Evolutionary conservation across 2,329 filamentous ascomycete species (phyloP).

Genomic region (Clarireedia hainanense): DNA sequence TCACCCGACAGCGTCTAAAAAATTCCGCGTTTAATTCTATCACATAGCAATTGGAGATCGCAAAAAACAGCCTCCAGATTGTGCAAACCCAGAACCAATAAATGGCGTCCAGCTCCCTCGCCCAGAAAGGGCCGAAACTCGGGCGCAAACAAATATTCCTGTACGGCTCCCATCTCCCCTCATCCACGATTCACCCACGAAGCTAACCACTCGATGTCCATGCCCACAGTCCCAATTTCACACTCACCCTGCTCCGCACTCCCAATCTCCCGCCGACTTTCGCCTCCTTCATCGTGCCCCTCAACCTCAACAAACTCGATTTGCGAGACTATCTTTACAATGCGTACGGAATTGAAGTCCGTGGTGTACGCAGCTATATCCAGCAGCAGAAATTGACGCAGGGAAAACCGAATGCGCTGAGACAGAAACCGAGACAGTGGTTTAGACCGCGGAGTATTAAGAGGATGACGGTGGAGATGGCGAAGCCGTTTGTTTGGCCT

Average conservation of each 20-base stretch:
- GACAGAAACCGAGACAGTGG: constrained; percentile 43
- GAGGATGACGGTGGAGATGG: constrained; percentile 91
- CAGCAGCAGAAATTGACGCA: constrained; percentile 58
- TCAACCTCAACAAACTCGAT: constrained; percentile 93
- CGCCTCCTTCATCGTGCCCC: constrained; percentile 83
- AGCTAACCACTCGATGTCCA: neutral
- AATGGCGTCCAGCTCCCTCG: constrained; percentile 1
- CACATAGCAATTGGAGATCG: neutral
- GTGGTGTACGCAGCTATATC: constrained; percentile 71
- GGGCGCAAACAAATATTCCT: constrained; percentile 49
- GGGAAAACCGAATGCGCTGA: constrained; percentile 33
- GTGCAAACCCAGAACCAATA: no score
- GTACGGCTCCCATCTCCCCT: constrained; percentile 32
- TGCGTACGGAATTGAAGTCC: constrained; percentile 68
- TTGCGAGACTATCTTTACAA: constrained; percentile 90
- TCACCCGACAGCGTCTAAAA: neutral
- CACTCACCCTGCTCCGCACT: constrained; percentile 69
- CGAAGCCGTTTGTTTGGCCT: constrained; percentile 83
- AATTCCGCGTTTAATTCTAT: constrained; percentile 2
- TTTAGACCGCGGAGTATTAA: constrained; percentile 69
- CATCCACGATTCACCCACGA: neutral
- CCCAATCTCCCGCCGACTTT: constrained; percentile 67
- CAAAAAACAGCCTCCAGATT: constrained; percentile 4
- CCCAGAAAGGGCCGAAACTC: constrained; percentile 29
- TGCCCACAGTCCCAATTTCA: constrained; percentile 64